These are phyloP conservation scores for Thermomucor indicae-seudaticae DNA, from an alignment of 371 early-diverging fungal species.

Conservation along the genomic window DNA sequence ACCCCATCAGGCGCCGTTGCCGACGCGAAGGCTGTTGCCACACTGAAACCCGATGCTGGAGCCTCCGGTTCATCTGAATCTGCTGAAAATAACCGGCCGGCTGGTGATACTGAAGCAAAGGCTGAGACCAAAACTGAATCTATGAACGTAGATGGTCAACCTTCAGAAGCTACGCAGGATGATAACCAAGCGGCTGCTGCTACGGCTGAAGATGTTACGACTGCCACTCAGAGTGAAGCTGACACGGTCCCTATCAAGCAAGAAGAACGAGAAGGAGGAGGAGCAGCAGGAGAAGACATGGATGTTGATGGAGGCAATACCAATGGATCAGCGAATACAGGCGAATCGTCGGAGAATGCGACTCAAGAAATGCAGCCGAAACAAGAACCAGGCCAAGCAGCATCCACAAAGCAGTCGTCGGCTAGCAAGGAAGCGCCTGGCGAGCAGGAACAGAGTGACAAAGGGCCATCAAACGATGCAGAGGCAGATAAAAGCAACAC, in stretches of 20 bases:
- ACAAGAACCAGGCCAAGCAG: constrained; percentile 3
- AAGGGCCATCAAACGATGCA: not conserved
- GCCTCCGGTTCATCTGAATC: not conserved
- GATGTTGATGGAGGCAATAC: not conserved
- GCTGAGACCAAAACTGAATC: not conserved
- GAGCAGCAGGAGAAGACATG: constrained; percentile 6
- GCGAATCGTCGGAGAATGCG: too few species aligned
- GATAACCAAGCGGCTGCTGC: too few species aligned
- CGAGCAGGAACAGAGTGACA: constrained; percentile 1
- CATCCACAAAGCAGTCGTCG: too few species aligned
- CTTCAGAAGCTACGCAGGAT: too few species aligned
- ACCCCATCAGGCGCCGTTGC: constrained; percentile 11
- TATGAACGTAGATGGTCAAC: too few species aligned
- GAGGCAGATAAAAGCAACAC: too few species aligned
- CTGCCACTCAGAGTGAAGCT: too few species aligned
- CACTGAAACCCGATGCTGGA: constrained; percentile 9
- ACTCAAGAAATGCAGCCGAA: too few species aligned
- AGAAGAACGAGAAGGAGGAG: constrained; percentile 7
- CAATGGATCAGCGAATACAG: not conserved
- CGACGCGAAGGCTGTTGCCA: constrained; percentile 8
- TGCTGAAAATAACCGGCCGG: too few species aligned
- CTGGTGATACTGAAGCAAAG: not conserved
- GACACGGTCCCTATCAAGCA: too few species aligned
- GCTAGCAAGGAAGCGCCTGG: not conserved
- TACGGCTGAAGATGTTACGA: too few species aligned